A percentile compares a stretch with the other conserved stretches of the same genome.
phyloP scores from a whole-genome alignment of 176 grass and related monocot genomes.

The Bolboschoenus planiculmis region DNA sequence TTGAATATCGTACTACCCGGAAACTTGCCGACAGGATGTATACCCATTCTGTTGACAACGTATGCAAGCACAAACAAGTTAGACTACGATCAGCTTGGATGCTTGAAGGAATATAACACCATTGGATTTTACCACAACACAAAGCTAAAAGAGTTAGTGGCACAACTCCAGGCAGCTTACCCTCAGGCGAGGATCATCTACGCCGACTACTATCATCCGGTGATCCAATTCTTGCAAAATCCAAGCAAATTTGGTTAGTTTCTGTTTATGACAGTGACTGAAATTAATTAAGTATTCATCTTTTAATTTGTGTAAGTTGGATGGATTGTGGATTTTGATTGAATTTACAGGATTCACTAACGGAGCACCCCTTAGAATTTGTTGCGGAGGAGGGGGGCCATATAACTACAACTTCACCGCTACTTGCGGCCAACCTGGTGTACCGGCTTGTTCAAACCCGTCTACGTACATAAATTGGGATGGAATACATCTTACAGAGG shows the following conservation, averaged over 20 bases:
- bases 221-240: conserved; percentile 13
- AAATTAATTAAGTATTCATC: neutral
- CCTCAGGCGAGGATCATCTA: conserved; percentile 9
- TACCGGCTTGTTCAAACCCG: neutral
- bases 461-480: conserved; percentile 29
- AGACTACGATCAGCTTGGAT: conserved; percentile 30
- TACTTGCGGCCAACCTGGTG: conserved; percentile 8
- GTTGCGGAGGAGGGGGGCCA: conserved; percentile 34
- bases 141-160: conserved; percentile 5
- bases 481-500: conserved; percentile 31
- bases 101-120: conserved; percentile 19
- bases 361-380: conserved; percentile 17
- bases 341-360: conserved; percentile 19
- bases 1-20: conserved; percentile 26
- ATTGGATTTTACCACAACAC: conserved; percentile 27
- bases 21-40: conserved; percentile 27
- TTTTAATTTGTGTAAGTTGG: neutral
- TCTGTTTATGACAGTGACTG: neutral
- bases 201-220: neutral
- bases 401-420: conserved; percentile 30
- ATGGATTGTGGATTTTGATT: neutral
- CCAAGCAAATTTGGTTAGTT: conserved; percentile 13
- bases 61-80: neutral
- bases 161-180: neutral
- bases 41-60: neutral